Evolutionary conservation across 2,329 filamentous ascomycete genomes (phyloP), one percentile per base, ranked within the genome.

Genomic region (Fusarium annulatum): DNA sequence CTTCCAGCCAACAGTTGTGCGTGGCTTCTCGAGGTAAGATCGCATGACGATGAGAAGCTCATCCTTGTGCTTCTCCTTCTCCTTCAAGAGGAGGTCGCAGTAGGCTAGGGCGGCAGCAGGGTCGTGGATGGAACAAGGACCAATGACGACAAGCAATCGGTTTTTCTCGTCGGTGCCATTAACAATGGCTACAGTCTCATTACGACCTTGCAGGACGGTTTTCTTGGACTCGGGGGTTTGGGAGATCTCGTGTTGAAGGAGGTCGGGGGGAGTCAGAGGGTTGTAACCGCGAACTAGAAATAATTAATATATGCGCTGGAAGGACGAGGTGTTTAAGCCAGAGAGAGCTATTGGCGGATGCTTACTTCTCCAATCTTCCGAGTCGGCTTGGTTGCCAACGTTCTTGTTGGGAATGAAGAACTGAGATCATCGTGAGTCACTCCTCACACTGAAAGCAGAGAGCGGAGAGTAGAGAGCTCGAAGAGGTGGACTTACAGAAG

Each of bases 1-100:
- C 87, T 99, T 99, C 96, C 96, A 99, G 77, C 96, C 96, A 34
- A 99, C 94, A 0, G 96, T 99, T 34, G 96, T 99, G 74, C 96
- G 92, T 28, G 96, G 96, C 88, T 99, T 99, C 88, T 99, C 96
- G 69, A 99, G 91, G 89, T 99, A 99, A 73, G 94, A 94, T 77
- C 96, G 93, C 96, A 99, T 99, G 71, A 99, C 93, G 77, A 99
- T 96, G 78, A 97, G 88, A 42, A 99, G 89, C 81, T 98, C 94
- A 79, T 95, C 89, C 82, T 93, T 89, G 86, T 97, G 92, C 86
- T 97, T 96, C 81, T 95, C 90, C 84, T 96, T 95, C 79, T 97
- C 87, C 80, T 90, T 87, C 76, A 97, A 82, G 72, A 99, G 88
- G 74, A 92, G 88, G 80, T 95, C 91, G 88, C 95, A 97, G 90